Conservation (phyloP, 2,329 filamentous ascomycete genomes). For the Lasiodiplodia gonubiensis region DNA sequence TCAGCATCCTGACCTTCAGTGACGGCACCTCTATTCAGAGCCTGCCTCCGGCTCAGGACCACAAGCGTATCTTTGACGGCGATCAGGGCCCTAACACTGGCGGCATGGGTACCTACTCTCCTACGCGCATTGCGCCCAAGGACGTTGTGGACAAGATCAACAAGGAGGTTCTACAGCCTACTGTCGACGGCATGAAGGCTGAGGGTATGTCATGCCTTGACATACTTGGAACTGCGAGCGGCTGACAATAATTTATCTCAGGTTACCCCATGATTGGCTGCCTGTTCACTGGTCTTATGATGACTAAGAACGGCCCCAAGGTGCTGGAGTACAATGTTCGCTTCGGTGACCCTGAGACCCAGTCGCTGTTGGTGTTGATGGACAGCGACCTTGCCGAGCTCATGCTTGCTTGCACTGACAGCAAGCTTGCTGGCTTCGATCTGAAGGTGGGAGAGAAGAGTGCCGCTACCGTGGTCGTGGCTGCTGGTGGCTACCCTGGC, state of each 20-base stretch:
- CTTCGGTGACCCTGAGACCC: constrained; percentile 90
- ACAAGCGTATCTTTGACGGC: constrained; percentile 92
- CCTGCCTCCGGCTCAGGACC: constrained; percentile 90
- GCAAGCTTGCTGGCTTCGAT: constrained; percentile 72
- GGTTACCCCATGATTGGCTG: constrained; percentile 63
- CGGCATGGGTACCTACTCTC: constrained; percentile 97
- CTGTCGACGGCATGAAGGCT: constrained; percentile 82
- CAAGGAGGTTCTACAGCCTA: constrained; percentile 83
- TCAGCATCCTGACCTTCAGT: constrained; percentile 88
- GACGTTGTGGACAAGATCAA: constrained; percentile 81
- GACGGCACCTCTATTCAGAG: constrained; percentile 86
- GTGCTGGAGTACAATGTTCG: constrained; percentile 92
- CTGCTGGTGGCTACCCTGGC: constrained; percentile 88
- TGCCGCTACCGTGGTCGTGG: constrained; percentile 92
- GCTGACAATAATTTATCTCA: constrained; percentile 16
- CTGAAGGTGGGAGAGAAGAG: constrained; percentile 68
- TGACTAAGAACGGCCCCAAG: constrained; percentile 79
- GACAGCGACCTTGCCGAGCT: constrained; percentile 86
- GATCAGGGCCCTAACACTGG: constrained; percentile 93
- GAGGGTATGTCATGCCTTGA: constrained; percentile 60
- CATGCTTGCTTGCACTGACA: constrained; percentile 82
- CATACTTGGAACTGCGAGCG: neutral
- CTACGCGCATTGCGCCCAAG: constrained; percentile 58
- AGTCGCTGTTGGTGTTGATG: constrained; percentile 81
- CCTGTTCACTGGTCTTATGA: constrained; percentile 91